Evolutionary conservation across 192 early-diverging fungal species (phyloP), one percentile per base, ranked within the genome.

Genomic region (Chytriomyces sp.): DNA sequence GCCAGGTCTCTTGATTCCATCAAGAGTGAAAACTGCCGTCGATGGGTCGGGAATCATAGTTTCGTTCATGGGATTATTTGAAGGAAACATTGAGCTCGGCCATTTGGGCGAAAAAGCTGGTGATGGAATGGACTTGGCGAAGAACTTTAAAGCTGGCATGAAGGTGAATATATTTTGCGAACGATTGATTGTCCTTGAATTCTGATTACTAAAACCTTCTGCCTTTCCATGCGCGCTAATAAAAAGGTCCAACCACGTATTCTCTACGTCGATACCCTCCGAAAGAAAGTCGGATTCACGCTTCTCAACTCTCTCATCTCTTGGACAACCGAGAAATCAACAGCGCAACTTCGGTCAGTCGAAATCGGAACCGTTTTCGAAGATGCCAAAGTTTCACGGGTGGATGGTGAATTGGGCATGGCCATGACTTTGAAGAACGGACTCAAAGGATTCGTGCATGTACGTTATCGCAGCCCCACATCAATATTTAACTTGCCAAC

Each of bases 11-110:
- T 69, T 93, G 7, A 83, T 97, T 7, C 81, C 89, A 7, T 89
- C 89, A 3, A 87, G 90, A 35, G 81, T 97, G 28, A 88, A 91
- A 53, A 81, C 59, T 16, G 6, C 82, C 53, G 76, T 91, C 35
- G 83, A 89, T 72, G 83, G 89, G 43, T 85, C 80, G 76, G 96
- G 96, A 2, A 61, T 94, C 23, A 72, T 87, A 64, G 78, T 93
- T 61, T 88, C 89, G 57, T 91, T 96, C 76, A 90, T 94, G 88
- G 94, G 93, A n/a, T 85, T 94, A 61, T 94, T 95, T 74, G 89
- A 94, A 74, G 92, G 91, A 67, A 87, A 84, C 2, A 88, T 94
- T 26, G 90, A 91, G 53, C 67, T 89, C 64, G 83, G 84, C 50
- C 91, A 92, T 68, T 1, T 82, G 85, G 72, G 61, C 46, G 46